Base-by-base conservation (phyloP, 257 asterid species). In the Eustoma russellianum region DNA sequence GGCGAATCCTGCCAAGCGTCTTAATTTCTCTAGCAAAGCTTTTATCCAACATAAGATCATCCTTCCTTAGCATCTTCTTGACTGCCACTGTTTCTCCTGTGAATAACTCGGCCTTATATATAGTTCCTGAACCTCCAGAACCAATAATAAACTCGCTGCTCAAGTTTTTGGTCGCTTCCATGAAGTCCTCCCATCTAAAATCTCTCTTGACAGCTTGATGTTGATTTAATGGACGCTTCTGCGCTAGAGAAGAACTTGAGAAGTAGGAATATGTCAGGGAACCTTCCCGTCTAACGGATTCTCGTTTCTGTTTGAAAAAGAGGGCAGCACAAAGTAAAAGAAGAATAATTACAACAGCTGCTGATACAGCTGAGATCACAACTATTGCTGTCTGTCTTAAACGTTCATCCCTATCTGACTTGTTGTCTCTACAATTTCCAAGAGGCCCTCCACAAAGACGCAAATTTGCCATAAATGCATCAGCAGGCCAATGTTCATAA, bases 101-200 rank as follows among this genome's bases (percentile, higher is more conserved):
- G 50, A 64, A 77, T 53, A 89, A 46, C 60, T 83, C 88, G 44
- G 96, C 97, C 64, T 67, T 78, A 73, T 83, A 90, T 45, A 90
- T 69, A 17, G 88, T 83, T 16, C 96, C 96, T 0, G 94, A 86
- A 0, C 97, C 96, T 15, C 97, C 97, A 0, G 85, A 67, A 9
- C 96, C 97, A 19, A 90, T 74, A 63, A 90, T 65, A 70, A 77
- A 81, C 83, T 90, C 91, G 0, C 76, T 87, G 17, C 96, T 86
- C 46, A 90, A 79, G 69, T 90, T 78, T 16, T 90, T 78, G 5
- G 98, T 86, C 16, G 96, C 98, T 46, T 79, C 93, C 98, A 90
- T 86, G 43, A 90, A 73, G 64, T 83, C 94, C 41, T 71, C 70
- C 98, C 98, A 90, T 53, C 73, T 78, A 63, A 86, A 63, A 43